Base-by-base conservation (phyloP, 176 grass and related monocot species). In the Raddia guianensis region DNA sequence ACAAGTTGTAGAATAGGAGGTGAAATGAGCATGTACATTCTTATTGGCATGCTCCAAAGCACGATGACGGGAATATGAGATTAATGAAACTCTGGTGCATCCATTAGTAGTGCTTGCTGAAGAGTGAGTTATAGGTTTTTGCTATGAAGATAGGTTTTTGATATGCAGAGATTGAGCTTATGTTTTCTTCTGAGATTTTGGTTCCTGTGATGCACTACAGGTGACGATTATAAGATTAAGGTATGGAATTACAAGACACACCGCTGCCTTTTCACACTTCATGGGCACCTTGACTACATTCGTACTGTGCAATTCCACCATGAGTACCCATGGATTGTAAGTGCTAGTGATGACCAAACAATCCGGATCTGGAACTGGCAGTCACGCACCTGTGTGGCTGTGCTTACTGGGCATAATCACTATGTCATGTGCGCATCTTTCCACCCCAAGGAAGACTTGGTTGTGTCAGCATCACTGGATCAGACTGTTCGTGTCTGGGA, bases 201-300 rank as follows among this genome's bases (percentile, higher is more conserved):
- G 14, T 66, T 59, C 44, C 11, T n/a, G 6, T 76, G 57, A 46
- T 83, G 75, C 1, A 59, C 56, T 90, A 74, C 84, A 98, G 95
- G 95, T 76, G 95, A 98, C 64, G 95, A 98, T 84, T 98, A 98
- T 71, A 98, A 98, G 81, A 98, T 98, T 56, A 98, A 98, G 83
- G 92, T 98, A n/a, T 98, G 95, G 95, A 98, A 98, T 83, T 93
- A 98, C 81, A 98, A 98, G 86, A 98, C 92, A 12, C 95, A 98
- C 82, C 92, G 95, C 58, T 98, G 92, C 88, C 78, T 98, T n/a
- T 98, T 98, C 73, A 98, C 95, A 12, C 95, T 98, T 72, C 86
- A 89, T 57, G 95, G 95, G 35, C 92, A 98, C 33, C 92, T 98
- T 67, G 95, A 98, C 82, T 98, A 98, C 77, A 98, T 98, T 63